phyloP scores from a whole-genome alignment of 1,139 yeast genomes.

The Suhomyces bolitotheri region DNA sequence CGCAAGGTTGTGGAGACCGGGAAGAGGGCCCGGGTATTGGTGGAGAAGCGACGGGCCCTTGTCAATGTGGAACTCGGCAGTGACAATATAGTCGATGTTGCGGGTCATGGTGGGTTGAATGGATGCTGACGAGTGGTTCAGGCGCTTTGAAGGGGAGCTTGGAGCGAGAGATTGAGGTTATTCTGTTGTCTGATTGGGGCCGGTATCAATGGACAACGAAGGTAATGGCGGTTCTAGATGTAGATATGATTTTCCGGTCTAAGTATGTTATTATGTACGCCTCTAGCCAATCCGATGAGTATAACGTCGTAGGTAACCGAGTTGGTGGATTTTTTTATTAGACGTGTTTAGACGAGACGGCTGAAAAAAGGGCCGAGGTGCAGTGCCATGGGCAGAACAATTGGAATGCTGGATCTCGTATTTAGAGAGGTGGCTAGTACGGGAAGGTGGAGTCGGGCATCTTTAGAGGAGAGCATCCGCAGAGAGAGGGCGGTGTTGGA shows the following conservation, averaged over 20 bases:
- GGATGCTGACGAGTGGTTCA: no score
- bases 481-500: no score
- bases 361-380: background rate
- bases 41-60: conserved; percentile 53
- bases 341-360: conserved; percentile 6
- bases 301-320: background rate
- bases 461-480: no score
- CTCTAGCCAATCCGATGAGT: background rate
- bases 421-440: no score
- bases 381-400: no score
- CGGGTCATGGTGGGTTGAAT: conserved; percentile 12
- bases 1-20: conserved; percentile 42
- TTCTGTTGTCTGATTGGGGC: no score
- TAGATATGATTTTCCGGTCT: background rate
- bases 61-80: conserved; percentile 61
- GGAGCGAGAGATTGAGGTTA: background rate
- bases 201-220: no score
- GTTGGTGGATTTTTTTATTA: background rate
- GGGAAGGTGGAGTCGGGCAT: no score
- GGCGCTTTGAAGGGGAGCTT: no score
- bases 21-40: conserved; percentile 49
- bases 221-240: no score
- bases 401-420: no score
- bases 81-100: conserved; percentile 47
- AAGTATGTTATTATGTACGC: background rate